Percentiles rank a stretch among this genome's conserved stretches.
Evolutionary conservation across 108 stramenopile genomes (phyloP).

Genomic region (Craspedostauros australis): DNA sequence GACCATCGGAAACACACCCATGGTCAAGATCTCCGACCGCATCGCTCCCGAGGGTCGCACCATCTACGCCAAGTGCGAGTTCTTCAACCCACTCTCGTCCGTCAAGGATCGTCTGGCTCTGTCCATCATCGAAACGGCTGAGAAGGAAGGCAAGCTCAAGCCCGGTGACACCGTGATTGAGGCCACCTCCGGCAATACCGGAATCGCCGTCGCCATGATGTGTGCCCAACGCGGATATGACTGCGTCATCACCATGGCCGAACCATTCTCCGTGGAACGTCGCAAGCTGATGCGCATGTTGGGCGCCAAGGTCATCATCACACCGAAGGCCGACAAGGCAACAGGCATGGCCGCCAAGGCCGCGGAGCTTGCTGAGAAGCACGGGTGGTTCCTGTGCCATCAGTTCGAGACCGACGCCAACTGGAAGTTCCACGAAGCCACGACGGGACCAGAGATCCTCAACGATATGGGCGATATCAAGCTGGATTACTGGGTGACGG

Average conservation of each 20-base stretch:
- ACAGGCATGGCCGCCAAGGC: constrained; percentile 75
- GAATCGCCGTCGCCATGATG: constrained; percentile 69
- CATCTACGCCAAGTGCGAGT: constrained; percentile 79
- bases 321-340: constrained; percentile 55
- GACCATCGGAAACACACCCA: constrained; percentile 72
- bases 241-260: constrained; percentile 70
- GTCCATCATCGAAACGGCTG: constrained; percentile 79
- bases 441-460: constrained; percentile 71
- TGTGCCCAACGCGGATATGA: constrained; percentile 39
- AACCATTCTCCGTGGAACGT: constrained; percentile 60
- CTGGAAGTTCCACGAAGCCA: constrained; percentile 61
- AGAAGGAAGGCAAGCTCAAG: constrained; percentile 64
- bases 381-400: constrained; percentile 61
- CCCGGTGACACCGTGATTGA: constrained; percentile 91
- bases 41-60: constrained; percentile 46
- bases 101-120: constrained; percentile 92
- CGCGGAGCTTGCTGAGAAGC: constrained; percentile 39
- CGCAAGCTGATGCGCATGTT: constrained; percentile 63
- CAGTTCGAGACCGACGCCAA: constrained; percentile 81
- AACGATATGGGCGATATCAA: constrained; percentile 41
- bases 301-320: constrained; percentile 67
- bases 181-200: constrained; percentile 94
- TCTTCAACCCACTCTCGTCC: constrained; percentile 73
- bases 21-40: constrained; percentile 55
- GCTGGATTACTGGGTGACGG: constrained; percentile 56